Base-by-base conservation (phyloP, 345 rosid species). In the Carallia brachiata region DNA sequence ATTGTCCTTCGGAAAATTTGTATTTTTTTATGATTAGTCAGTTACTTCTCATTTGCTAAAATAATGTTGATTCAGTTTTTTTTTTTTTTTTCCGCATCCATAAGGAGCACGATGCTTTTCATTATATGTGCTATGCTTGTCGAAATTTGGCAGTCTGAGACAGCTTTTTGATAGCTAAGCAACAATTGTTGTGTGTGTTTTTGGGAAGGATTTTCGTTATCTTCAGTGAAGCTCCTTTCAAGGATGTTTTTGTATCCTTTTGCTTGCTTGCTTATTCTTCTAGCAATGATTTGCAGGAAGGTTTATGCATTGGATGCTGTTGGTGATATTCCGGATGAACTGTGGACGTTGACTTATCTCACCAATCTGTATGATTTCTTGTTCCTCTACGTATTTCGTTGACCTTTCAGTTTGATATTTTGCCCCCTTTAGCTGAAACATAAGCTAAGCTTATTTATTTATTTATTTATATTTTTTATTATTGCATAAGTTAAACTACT, bases 251-350 rank as follows among this genome's bases (percentile, higher is more conserved):
- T 44, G 16, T 13, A 55, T 55, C 60, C 15, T 3, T 23, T 37
- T 6, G 27, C 39, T 18, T 64, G 18, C 1, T 34, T 39, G 17
- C 27, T 40, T 13, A 31, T 47, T 37, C 9, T 59, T 13, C 2
- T 23, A 28, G 2, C 1, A 7, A 7, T 44, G 18, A 4, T 59
- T 66, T 62, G 9, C 87, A 84, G 91, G 79, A 67, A 56, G 50
- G 88, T 81, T 50, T 74, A 70, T 62, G 76, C 84, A 1, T 0
- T 72, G 60, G 73, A 82, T 56, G 85, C 74, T 17, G 63, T 7
- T 4, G 87, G 87, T 19, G 58, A 18, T 16, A 69, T 87, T 36
- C 90, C 90, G 0, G 88, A 84, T 30, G 87, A 82, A 56, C 81
- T 84, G 0, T 87, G 85, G 87, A 79, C 58, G 66, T 70, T 84